phyloP scores from a whole-genome alignment of 306 rosid species.

The Cyamopsis tetragonoloba region DNA sequence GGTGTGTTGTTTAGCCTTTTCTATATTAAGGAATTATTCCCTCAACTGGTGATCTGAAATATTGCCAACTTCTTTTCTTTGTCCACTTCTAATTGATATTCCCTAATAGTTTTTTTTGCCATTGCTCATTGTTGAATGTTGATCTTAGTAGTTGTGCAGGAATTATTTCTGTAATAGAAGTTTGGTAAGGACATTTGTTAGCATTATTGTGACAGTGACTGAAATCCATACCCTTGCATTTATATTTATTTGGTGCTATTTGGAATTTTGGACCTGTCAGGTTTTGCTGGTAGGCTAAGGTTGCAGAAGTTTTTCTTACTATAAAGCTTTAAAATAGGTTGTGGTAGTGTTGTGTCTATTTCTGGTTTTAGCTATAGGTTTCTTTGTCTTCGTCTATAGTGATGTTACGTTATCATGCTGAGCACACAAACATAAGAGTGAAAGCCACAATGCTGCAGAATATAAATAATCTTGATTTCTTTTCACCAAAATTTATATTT shows the following conservation, averaged over 20 bases:
- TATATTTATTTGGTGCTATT: not conserved
- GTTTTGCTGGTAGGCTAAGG: not conserved
- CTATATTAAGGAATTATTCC: not conserved
- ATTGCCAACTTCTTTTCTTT: not conserved
- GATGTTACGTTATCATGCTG: not conserved
- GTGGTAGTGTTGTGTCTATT: not conserved
- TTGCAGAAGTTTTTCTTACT: too few relatives aligned
- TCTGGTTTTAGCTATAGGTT: not conserved
- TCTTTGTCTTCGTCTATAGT: not conserved
- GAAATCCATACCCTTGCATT: not conserved
- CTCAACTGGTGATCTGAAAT: not conserved
- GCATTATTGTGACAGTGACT: not conserved
- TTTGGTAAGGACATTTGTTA: not conserved
- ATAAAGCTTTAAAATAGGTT: not conserved
- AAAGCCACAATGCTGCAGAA: not conserved
- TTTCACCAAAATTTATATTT: not conserved
- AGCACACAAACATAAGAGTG: not conserved
- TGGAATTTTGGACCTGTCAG: not conserved
- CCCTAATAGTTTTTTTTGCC: not conserved
- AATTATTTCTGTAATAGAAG: not conserved
- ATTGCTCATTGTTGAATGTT: not conserved
- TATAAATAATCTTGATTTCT: not conserved
- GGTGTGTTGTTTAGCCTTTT: slow-evolving; percentile 39
- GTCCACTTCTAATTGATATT: not conserved
- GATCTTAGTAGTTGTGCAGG: not conserved